Evolutionary conservation across 352 stramenopile genomes (phyloP).

Genomic region (Phytophthora podocarpi): DNA sequence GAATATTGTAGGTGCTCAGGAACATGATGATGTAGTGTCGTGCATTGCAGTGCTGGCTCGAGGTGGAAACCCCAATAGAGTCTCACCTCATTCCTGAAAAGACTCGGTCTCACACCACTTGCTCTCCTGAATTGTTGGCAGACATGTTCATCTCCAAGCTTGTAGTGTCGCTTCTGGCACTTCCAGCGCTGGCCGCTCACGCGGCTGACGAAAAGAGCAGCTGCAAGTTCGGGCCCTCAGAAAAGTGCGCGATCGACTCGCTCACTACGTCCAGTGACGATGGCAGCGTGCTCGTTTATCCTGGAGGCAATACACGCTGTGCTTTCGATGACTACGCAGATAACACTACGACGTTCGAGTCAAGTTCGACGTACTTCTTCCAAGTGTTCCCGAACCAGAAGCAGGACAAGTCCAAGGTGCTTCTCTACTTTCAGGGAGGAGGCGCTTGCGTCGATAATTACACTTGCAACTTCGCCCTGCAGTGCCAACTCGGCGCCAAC

Average conservation of each 20-base stretch:
- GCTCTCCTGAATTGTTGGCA: neutral
- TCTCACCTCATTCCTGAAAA: slow-evolving; percentile 15
- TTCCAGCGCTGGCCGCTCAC: slow-evolving; percentile 1
- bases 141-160: slow-evolving; percentile 16
- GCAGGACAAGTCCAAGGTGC: slow-evolving; percentile 55
- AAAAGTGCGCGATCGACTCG: slow-evolving; percentile 33
- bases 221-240: slow-evolving; percentile 27
- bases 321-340: slow-evolving; percentile 47
- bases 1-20: neutral
- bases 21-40: slow-evolving; percentile 8
- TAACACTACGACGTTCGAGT: slow-evolving; percentile 29
- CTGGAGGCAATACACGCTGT: slow-evolving; percentile 49
- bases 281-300: slow-evolving; percentile 47
- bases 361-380: slow-evolving; percentile 55
- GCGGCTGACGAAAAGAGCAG: slow-evolving; percentile 1
- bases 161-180: slow-evolving; percentile 3
- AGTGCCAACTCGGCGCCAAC: slow-evolving; percentile 43
- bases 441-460: slow-evolving; percentile 54
- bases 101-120: neutral
- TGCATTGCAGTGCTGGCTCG: neutral
- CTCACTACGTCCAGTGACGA: slow-evolving; percentile 25
- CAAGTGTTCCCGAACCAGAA: slow-evolving; percentile 51
- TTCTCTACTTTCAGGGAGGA: slow-evolving; percentile 64
- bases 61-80: neutral
- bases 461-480: slow-evolving; percentile 60